Evolutionary conservation across 1,284 basidiomycete genomes (phyloP), one percentile per base, ranked within the genome.

Genomic region (Rhodofomes roseus): DNA sequence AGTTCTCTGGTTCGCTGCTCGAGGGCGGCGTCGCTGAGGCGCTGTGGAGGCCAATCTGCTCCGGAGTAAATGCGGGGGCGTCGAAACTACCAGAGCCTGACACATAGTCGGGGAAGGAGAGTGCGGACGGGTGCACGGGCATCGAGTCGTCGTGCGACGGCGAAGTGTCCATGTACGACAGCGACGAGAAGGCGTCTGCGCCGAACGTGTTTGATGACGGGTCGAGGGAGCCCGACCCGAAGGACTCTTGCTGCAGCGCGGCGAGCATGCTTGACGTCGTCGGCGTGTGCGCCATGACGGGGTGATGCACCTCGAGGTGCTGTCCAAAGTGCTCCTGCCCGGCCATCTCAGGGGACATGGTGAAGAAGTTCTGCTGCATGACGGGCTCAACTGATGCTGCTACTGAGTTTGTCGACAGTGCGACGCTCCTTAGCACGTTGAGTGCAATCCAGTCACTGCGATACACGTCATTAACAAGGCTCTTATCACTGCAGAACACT

Each of bases 221-320:
- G 70, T 91, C 89, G 66, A 90, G 76, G 54, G 86, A 76, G 59
- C 81, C 81, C 41, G 80, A 64, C 12, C 82, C 78, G 76, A 89
- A 92, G 31, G 84, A 70, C 60, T 92, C 90, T 52, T 87, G 83
- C 70, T 90, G 90, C 63, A 93, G 78, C 9, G 89, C 90, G 51
- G 90, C 90, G 63, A 93, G 82, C 90, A 93, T 93, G 73, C 88
- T 92, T 55, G 90, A 90, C 29, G 90, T 92, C 23, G 91, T 93
- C 14, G 90, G 90, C 31, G 90, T 90, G 70, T 90, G 84, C 14
- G 79, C 81, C 83, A 92, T 84, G 65, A 82, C 69, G 72, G 69
- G 68, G 9, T 65, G 55, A 3, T 76, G 80, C 54, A 81, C 78
- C 61, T 89, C 86, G 65, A 88, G 77, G 29, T 64, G 63, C 54